Percentiles rank a stretch among this genome's conserved stretches.
phyloP scores from a whole-genome alignment of 805 yeast species.

The Candida bentonensis region DNA sequence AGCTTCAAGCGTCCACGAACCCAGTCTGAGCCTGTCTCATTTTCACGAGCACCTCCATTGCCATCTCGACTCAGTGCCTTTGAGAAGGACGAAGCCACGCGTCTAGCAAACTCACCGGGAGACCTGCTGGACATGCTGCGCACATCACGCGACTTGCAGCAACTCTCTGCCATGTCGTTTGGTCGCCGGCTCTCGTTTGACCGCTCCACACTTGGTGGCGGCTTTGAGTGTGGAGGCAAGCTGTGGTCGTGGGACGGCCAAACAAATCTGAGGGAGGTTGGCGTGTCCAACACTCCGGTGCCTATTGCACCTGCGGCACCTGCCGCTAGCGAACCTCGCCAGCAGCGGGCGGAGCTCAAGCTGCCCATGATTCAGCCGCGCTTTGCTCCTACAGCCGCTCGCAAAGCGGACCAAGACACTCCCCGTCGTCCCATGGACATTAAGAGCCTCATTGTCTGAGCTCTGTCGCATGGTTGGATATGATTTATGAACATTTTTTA shows the following conservation, averaged over 20 bases:
- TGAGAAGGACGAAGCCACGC: slow-evolving; percentile 10
- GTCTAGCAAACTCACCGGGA: slow-evolving; percentile 15
- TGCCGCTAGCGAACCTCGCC: background rate
- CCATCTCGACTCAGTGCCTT: slow-evolving; percentile 19
- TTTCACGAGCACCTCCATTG: slow-evolving; percentile 17
- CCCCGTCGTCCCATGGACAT: slow-evolving; percentile 8
- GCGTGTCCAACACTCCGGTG: no score
- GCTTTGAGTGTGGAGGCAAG: slow-evolving; percentile 26
- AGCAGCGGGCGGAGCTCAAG: background rate
- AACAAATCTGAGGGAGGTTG: slow-evolving; percentile 16
- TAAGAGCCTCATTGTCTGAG: slow-evolving; percentile 6
- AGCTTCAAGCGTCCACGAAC: slow-evolving; percentile 3
- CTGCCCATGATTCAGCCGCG: background rate
- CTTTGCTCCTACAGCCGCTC: background rate
- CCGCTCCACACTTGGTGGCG: slow-evolving; percentile 17
- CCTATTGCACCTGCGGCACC: no score
- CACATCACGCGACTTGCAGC: slow-evolving; percentile 29
- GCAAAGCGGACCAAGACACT: background rate
- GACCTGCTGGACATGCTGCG: slow-evolving; percentile 27
- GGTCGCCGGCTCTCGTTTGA: slow-evolving; percentile 14
- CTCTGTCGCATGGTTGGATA: background rate
- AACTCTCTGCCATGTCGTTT: slow-evolving; percentile 19
- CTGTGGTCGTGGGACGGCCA: slow-evolving; percentile 27
- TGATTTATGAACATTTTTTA: slow-evolving; percentile 2
- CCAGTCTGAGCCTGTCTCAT: background rate